Percentiles rank a stretch among this genome's conserved stretches.
phyloP scores from a whole-genome alignment of 2,329 filamentous ascomycete species.

The Elsinoe perseae region DNA sequence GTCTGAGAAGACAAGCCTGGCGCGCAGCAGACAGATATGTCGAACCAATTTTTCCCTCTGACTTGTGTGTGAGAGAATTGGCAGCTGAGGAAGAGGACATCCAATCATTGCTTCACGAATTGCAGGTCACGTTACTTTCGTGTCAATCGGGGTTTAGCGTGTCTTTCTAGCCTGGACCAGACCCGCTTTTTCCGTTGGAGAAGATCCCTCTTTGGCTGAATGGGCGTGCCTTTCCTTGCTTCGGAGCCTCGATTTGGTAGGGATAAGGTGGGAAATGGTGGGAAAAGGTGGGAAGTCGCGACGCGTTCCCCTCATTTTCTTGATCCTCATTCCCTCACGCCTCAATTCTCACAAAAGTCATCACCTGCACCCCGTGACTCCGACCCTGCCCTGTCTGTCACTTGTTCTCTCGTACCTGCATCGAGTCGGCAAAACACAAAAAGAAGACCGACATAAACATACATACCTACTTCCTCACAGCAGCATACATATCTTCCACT shows the following conservation, averaged over 20 bases:
- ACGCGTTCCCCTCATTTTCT: background rate
- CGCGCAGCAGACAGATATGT: constrained; percentile 1
- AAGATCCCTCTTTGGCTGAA: background rate
- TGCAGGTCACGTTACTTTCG: constrained; percentile 5
- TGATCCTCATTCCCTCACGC: too few relatives aligned
- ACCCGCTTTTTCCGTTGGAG: constrained; percentile 3
- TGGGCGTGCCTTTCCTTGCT: constrained; percentile 1
- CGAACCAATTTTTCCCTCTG: too few relatives aligned
- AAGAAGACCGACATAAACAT: background rate
- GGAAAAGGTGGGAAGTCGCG: too few relatives aligned
- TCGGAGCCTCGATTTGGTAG: background rate
- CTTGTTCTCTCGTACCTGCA: constrained; percentile 3
- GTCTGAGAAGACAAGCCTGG: background rate
- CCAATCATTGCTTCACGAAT: background rate
- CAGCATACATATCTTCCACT: background rate
- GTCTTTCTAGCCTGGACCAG: background rate
- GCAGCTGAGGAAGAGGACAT: background rate
- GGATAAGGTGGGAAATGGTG: too few relatives aligned
- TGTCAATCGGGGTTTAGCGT: background rate
- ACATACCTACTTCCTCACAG: background rate
- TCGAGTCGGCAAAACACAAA: constrained; percentile 1
- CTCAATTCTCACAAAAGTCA: background rate
- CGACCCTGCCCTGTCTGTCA: background rate
- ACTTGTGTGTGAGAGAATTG: background rate
- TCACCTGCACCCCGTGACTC: background rate